A percentile compares a stretch with the other conserved stretches of the same genome.
These are phyloP conservation scores for Cymodocea nodosa DNA, from an alignment of 116 monocot species.

Conservation along the genomic window DNA sequence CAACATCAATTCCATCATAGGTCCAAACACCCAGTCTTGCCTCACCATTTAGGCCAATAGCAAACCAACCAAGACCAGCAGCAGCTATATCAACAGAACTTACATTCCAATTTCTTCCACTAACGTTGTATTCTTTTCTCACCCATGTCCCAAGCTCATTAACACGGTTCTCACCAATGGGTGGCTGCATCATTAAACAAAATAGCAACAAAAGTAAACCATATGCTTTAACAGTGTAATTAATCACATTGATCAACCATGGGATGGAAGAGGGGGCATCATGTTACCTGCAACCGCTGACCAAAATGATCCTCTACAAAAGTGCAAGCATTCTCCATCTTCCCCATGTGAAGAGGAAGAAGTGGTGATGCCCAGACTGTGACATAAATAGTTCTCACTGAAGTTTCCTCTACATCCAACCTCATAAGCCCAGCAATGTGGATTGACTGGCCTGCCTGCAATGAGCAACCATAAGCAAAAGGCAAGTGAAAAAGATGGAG, in stretches of 20 bases:
- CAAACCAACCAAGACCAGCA: conserved; percentile 95
- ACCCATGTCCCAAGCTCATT: conserved; percentile 73
- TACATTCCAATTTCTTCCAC: conserved; percentile 64
- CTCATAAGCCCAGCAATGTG: conserved; percentile 89
- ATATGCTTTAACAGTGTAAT: not conserved
- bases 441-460: conserved; percentile 62
- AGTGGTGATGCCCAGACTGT: conserved; percentile 91
- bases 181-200: conserved; percentile 45
- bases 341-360: conserved; percentile 96
- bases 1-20: conserved; percentile 74
- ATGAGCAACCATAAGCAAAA: not conserved
- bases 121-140: conserved; percentile 50
- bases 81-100: conserved; percentile 67
- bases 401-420: conserved; percentile 67
- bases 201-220: not conserved
- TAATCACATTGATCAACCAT: not conserved
- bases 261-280: not conserved
- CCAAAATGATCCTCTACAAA: conserved; percentile 81
- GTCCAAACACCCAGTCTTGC: conserved; percentile 81
- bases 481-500: too few species aligned
- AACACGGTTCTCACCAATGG: conserved; percentile 56
- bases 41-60: conserved; percentile 75
- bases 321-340: conserved; percentile 47
- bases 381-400: conserved; percentile 50
- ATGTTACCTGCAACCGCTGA: conserved; percentile 57